Percentiles rank a stretch among this genome's conserved stretches.
These are phyloP conservation scores for Dendrocalamus sinicus DNA, from an alignment of 176 grass and related monocot genomes.

Conservation along the genomic window DNA sequence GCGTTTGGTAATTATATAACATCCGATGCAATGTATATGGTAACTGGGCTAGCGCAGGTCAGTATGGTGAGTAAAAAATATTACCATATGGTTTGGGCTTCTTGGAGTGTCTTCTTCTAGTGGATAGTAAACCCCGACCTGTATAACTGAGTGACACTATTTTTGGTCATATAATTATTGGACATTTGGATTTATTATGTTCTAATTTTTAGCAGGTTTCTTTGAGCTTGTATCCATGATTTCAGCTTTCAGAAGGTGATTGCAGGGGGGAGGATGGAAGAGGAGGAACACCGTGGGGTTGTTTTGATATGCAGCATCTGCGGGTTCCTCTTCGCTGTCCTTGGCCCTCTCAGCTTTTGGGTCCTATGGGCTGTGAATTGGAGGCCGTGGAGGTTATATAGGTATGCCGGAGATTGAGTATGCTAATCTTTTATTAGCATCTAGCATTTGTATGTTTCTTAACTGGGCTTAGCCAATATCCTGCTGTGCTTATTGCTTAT, in stretches of 20 bases:
- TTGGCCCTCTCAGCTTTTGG: conserved; percentile 94
- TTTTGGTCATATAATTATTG: conserved; percentile 21
- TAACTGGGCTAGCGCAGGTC: not conserved
- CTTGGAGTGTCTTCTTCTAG: not conserved
- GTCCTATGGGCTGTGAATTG: conserved; percentile 97
- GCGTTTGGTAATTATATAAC: conserved; percentile 3
- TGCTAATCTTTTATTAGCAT: conserved; percentile 30
- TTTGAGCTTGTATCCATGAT: conserved; percentile 52
- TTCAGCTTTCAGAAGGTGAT: conserved; percentile 62
- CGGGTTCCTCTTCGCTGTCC: conserved; percentile 79
- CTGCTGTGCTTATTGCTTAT: conserved; percentile 20
- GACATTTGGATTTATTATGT: not conserved
- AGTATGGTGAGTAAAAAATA: not conserved
- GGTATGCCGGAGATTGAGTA: conserved; percentile 45
- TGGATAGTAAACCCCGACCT: conserved; percentile 28
- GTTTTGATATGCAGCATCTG: conserved; percentile 86
- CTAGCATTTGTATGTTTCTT: conserved; percentile 46
- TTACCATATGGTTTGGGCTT: conserved; percentile 36
- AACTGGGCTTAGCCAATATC: conserved; percentile 2
- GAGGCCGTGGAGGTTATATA: conserved; percentile 99
- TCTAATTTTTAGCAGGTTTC: conserved; percentile 44
- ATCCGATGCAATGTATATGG: conserved; percentile 5
- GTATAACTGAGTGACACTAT: conserved; percentile 28
- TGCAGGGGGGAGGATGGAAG: conserved; percentile 72
- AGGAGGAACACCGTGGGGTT: conserved; percentile 70